Evolutionary conservation across 106 monocot species (phyloP), one percentile per base, ranked within the genome.

Genomic region (Dendrobium huoshanense): DNA sequence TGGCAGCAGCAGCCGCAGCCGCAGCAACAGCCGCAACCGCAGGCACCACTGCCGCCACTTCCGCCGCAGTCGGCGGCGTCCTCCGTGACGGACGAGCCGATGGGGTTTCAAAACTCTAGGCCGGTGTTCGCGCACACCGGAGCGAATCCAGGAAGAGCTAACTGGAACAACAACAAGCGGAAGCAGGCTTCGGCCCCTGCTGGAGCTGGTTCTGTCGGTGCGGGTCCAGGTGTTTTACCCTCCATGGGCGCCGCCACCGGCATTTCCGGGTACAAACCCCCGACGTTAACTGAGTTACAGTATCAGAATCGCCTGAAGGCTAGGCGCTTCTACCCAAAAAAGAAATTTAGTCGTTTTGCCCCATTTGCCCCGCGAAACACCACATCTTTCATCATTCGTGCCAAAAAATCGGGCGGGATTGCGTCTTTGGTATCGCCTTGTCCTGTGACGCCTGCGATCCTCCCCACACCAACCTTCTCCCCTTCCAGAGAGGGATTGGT

Each of bases 321-420:
- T 0, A 86, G 95, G 49, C 79, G 98, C 1, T 93, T 92, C 83
- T 95, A 91, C 88, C 90, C 90, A 2, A 94, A 96, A 85, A 96
- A 90, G 83, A 92, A 92, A 58, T 82, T 82, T 79, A 51, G 77
- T 2, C 67, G 92, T 19, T 89, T 87, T 83, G 98, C 92, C 19
- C 94, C 96, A 1, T 94, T 79, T 31, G 96, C 96, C 1, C 98
- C 98, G 2, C 84, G 95, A 40, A 99, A 99, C 88, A 99, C 98
- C 40, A 89, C 98, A 0, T 95, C 94, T 13, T 99, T 90, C 86
- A 91, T 99, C 82, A 99, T 99, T 85, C 90, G 98, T 11, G 90
- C 98, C 41, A 99, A 99, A 84, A 89, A 91, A 79, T 84, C 94
- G 24, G 98, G 98, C 24, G 98, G 98, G 56, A 95, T 99, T 84